Conservation (phyloP, 2,329 filamentous ascomycete species). For the Botrytis cinerea region DNA sequence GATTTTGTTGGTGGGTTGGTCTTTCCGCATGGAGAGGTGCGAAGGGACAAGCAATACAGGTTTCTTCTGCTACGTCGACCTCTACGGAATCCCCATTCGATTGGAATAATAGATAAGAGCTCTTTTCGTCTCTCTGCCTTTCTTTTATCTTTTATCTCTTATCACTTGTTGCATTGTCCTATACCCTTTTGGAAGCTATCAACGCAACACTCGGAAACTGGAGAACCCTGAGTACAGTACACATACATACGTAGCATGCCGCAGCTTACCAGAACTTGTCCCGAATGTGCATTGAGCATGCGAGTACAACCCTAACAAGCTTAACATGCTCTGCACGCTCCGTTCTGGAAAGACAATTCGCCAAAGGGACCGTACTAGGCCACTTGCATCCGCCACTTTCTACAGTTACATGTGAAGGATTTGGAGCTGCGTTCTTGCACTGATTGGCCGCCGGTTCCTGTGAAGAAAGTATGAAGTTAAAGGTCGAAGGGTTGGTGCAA, state of each 20-base stretch:
- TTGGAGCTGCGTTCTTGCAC: not conserved
- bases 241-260: not conserved
- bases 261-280: not conserved
- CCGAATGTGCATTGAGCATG: conserved; percentile 8
- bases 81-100: not conserved
- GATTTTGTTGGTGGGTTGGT: not conserved
- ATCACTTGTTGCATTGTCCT: conserved; percentile 8
- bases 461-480: not conserved
- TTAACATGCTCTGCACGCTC: not conserved
- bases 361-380: not conserved
- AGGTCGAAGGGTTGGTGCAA: not conserved
- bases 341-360: conserved; percentile 3
- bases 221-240: conserved; percentile 17
- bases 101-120: conserved; percentile 16
- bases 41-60: not conserved
- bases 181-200: not conserved
- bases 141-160: not conserved
- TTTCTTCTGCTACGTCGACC: not conserved
- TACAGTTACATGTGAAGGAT: not conserved
- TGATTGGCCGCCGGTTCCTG: not conserved
- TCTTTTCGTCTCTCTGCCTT: not conserved
- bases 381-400: no score
- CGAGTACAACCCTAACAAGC: not conserved
- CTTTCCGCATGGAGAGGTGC: not conserved
- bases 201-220: conserved; percentile 10